Base-by-base conservation (phyloP, 768 basidiomycete species). In the Boletellus sp. region DNA sequence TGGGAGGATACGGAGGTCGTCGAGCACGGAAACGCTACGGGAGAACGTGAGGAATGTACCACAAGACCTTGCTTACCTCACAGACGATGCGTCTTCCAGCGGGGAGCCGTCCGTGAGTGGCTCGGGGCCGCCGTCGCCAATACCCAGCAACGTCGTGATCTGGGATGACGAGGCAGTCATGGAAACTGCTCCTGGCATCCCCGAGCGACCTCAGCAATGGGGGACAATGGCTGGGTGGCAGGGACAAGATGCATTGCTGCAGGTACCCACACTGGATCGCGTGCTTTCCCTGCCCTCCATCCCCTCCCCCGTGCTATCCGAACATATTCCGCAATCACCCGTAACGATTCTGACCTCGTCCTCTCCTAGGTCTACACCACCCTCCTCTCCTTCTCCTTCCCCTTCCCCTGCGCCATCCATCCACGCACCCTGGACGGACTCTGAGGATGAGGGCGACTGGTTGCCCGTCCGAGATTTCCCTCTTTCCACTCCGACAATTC, bases 11-110 rank as follows among this genome's bases (percentile, higher is more conserved):
- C 75, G 58, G 50, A 72, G 67, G 28, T 63, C 69, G 13, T 48
- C 59, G 11, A 79, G 78, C 50, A 64, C 62, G 47, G 76, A 78
- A 52, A 80, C 79, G 1, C 48, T 80, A 44, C 68, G 65, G 38
- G 47, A 60, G 8, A 24, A 16, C 7, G 4, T 42, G 39, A 41
- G 15, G 6, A 47, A 51, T 23, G 53, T 32, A 5, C 20, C 5
- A 6, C 55, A 35, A 4, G 54, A 63, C 19, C 3, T 50, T 6
- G 51, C 49, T 16, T 58, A 55, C 44, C 55, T 54, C 44, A 54
- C 62, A 6, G 52, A 59, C 12, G 56, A 56, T 11, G 38, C 51
- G 2, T 53, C 56, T 44, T 66, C 42, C 51, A 32, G 28, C 33
- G 47, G 52, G 22, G 58, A 52, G n/a, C 50, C 50, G 9, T 65